Conservation (phyloP, 345 rosid species). For the Eucalyptus caleyi region DNA sequence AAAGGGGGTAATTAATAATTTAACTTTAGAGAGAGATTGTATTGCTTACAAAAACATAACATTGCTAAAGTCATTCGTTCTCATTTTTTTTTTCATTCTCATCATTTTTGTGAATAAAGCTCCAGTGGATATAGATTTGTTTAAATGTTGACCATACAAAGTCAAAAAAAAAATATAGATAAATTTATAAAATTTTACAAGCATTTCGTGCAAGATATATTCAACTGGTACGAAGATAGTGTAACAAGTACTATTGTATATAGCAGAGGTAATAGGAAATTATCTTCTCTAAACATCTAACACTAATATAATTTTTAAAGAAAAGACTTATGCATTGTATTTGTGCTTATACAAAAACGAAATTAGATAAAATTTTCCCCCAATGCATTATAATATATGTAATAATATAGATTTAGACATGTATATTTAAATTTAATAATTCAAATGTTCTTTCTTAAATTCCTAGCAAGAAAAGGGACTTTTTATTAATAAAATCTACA, state of each 20-base stretch:
- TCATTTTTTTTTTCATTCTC: background rate
- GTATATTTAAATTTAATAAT: background rate
- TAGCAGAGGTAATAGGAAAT: background rate
- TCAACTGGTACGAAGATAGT: background rate
- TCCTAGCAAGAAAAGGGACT: background rate
- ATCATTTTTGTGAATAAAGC: background rate
- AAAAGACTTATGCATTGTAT: background rate
- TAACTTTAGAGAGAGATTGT: background rate
- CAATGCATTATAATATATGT: background rate
- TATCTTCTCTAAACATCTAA: background rate
- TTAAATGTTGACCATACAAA: background rate
- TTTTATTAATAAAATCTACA: background rate
- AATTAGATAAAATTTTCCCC: background rate
- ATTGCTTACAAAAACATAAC: background rate
- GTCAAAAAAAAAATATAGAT: background rate
- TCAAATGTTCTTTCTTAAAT: background rate
- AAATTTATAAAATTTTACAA: background rate
- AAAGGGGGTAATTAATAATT: background rate
- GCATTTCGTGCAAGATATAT: background rate
- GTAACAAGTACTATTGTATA: background rate
- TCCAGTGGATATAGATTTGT: background rate
- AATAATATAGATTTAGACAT: background rate
- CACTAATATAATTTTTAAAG: background rate
- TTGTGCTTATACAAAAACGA: background rate
- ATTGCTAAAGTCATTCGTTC: background rate